Conservation (phyloP, 2,329 filamentous ascomycete species). For the Dactylellina parvicollis region DNA sequence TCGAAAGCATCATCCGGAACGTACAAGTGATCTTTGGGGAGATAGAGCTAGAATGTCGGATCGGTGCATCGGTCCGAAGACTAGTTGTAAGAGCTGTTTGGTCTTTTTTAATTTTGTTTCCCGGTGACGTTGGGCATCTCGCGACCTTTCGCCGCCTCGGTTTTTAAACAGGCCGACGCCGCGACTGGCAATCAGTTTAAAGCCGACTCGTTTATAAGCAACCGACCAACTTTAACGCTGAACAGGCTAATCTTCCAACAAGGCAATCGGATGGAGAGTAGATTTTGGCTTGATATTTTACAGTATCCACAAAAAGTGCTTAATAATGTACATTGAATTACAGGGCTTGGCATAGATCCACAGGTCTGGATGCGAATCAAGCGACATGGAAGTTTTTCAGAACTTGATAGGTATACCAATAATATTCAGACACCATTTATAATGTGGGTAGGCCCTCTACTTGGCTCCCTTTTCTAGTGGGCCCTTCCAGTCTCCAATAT, state of each 20-base stretch:
- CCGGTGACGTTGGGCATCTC: constrained; percentile 36
- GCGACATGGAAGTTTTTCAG: too few relatives aligned
- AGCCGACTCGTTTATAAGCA: constrained; percentile 13
- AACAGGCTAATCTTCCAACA: too few relatives aligned
- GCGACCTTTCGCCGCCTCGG: constrained; percentile 49
- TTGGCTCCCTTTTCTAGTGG: constrained; percentile 49
- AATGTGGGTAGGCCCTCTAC: too few relatives aligned
- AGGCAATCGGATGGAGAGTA: too few relatives aligned
- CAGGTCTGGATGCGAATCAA: too few relatives aligned
- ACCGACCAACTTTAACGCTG: neutral
- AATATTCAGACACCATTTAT: too few relatives aligned
- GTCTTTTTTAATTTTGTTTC: neutral
- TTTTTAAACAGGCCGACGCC: constrained; percentile 31
- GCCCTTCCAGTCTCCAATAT: constrained; percentile 80
- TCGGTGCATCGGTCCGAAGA: constrained; percentile 10
- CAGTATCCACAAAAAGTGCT: too few relatives aligned
- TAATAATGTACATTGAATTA: too few relatives aligned
- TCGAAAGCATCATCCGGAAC: constrained; percentile 35
- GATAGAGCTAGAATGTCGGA: neutral
- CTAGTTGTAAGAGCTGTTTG: neutral
- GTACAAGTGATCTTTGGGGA: constrained; percentile 12
- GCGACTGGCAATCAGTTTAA: constrained; percentile 19
- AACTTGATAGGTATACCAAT: too few relatives aligned
- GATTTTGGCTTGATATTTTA: neutral
- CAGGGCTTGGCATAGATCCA: too few relatives aligned